Evolutionary conservation across 306 rosid genomes (phyloP), one percentile per base, ranked within the genome.

Genomic region (Quercus variabilis): DNA sequence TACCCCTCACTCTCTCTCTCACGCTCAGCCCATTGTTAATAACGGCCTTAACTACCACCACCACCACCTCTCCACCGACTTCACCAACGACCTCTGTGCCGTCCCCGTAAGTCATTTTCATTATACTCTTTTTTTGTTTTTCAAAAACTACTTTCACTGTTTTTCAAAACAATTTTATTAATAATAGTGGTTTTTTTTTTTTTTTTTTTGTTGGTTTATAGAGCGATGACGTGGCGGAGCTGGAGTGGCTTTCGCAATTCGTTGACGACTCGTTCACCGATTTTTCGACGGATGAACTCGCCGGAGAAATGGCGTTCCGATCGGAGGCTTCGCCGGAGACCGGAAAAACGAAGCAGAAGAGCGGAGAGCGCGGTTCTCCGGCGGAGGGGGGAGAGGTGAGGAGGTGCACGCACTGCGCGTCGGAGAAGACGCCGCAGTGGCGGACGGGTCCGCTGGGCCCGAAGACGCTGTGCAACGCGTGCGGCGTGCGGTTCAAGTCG

Each of bases 391-490:
- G 55, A 14, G 74, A 19, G 20, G 64, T 52, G 19, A 67, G 85
- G 6, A 70, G 89, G 76, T 90, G 94, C 71, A 8, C 84, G 65
- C 92, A 90, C 81, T 90, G 92, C 81, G 86, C 87, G 17, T 83
- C 87, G 74, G 87, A 85, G 63, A 90, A 88, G 81, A 90, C 91
- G 56, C 92, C 94, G 56, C 91, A 90, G 71, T 90, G 94, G 94
- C 72, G 92, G 69, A 87, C 94, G 4, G 91, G 94, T 5, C 94
- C 94, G 25, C 69, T 83, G 82, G 92, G 94, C 31, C 94, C 94
- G 0, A 90, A 88, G 81, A 90, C 92, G 17, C 89, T 90, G 4
- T 88, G 94, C 82, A 90, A 90, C 54, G 92, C 94, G 0, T 90
- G 94, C 65, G 92, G 94, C 5, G 92, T 90, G 1, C 72, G 94